Percentiles rank a stretch among this genome's conserved stretches.
These are phyloP conservation scores for Blastocystis sp. DNA, from an alignment of 352 stramenopile genomes.

Conservation along the genomic window DNA sequence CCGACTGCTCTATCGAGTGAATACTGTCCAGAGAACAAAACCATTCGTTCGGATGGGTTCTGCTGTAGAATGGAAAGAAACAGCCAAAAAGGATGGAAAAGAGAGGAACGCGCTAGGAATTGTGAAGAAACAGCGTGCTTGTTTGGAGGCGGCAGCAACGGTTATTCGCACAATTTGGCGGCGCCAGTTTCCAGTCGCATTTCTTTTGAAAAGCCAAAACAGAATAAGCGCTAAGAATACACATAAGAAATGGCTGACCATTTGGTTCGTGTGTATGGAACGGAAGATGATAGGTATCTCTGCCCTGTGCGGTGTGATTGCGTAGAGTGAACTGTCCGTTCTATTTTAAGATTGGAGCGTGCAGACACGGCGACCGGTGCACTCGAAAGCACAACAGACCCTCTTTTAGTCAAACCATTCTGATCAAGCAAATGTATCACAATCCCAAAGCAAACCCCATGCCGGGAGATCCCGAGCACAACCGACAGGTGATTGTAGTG, in stretches of 20 bases:
- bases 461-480: neutral
- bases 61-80: neutral
- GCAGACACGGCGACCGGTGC: constrained; percentile 95
- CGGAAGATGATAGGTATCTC: constrained; percentile 63
- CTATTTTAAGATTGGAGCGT: constrained; percentile 99
- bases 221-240: neutral
- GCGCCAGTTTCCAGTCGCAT: neutral
- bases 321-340: constrained; percentile 94
- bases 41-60: neutral
- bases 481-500: constrained; percentile 53
- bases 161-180: constrained; percentile 4
- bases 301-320: neutral
- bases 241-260: constrained; percentile 66
- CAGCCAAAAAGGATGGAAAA: no score
- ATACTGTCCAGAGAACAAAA: neutral
- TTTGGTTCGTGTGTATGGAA: constrained; percentile 66
- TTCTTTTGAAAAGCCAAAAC: constrained; percentile 22
- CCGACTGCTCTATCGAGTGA: neutral
- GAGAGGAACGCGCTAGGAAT: no score
- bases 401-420: constrained; percentile 94
- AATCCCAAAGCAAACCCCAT: constrained; percentile 77
- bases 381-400: constrained; percentile 95
- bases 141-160: neutral
- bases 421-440: constrained; percentile 96
- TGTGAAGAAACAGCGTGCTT: neutral